Conservation (phyloP, 176 grass and related monocot species). For the Bolboschoenus planiculmis region DNA sequence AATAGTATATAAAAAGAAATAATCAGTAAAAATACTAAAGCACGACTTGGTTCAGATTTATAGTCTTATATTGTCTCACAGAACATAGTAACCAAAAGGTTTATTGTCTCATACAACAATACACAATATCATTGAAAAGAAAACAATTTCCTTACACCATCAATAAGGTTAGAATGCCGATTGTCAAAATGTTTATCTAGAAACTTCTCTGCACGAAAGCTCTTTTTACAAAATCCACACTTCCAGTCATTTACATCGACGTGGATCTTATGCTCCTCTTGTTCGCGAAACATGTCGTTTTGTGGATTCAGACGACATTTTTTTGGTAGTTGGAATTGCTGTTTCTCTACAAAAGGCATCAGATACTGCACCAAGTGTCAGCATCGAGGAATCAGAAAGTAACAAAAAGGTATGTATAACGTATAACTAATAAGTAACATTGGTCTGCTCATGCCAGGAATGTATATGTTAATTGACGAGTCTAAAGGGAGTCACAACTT, state of each 20-base stretch:
- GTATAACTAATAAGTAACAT: neutral
- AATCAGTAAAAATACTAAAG: constrained; percentile 6
- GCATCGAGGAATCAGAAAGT: constrained; percentile 1
- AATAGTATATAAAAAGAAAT: neutral
- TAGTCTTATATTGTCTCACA: neutral
- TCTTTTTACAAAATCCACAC: constrained; percentile 94
- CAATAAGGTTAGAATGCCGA: constrained; percentile 66
- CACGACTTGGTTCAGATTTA: neutral
- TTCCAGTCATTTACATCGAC: constrained; percentile 86
- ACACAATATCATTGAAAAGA: neutral
- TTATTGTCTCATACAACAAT: neutral
- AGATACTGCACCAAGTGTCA: constrained; percentile 59
- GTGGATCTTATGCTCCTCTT: constrained; percentile 89
- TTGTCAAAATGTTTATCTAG: constrained; percentile 94
- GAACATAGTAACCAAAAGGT: neutral
- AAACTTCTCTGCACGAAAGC: constrained; percentile 89
- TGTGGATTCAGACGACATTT: constrained; percentile 69
- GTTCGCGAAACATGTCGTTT: constrained; percentile 93
- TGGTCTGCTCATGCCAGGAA: neutral
- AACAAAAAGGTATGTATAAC: neutral
- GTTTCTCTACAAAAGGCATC: constrained; percentile 87
- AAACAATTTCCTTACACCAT: constrained; percentile 46
- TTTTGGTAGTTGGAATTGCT: constrained; percentile 67
- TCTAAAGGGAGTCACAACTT: neutral
- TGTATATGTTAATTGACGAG: neutral